Conservation (phyloP, 768 basidiomycete genomes). For the Symmetrospora coprosmae region DNA sequence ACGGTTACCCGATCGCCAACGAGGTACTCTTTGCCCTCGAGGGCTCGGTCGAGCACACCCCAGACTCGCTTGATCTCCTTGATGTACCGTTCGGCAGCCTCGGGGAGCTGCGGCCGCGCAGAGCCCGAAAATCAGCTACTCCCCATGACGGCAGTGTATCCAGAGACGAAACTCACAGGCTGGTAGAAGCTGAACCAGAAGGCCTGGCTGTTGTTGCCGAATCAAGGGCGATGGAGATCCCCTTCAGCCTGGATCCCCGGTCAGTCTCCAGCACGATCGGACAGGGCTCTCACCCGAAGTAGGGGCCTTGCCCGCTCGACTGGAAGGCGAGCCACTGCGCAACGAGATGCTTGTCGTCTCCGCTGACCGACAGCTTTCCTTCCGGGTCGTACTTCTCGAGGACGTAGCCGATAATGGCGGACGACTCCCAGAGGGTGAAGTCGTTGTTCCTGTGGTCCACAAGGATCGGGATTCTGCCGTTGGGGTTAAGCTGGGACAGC, state of each 20-base stretch:
- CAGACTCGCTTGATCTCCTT: background rate
- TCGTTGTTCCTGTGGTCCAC: conserved; percentile 1
- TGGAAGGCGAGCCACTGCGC: background rate
- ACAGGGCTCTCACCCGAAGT: too few relatives aligned
- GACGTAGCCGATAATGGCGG: background rate
- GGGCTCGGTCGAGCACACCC: background rate
- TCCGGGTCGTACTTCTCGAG: background rate
- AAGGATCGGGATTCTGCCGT: background rate
- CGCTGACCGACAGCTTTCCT: background rate
- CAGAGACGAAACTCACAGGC: background rate
- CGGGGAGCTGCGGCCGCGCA: background rate
- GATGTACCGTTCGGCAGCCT: background rate
- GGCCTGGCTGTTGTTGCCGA: too few relatives aligned
- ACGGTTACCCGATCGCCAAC: background rate
- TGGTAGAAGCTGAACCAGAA: background rate
- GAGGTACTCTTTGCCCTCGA: background rate
- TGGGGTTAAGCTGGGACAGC: background rate
- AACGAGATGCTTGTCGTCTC: background rate
- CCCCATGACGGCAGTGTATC: too few relatives aligned
- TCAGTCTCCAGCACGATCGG: background rate
- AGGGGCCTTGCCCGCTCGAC: background rate
- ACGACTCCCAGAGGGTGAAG: background rate
- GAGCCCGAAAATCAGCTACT: background rate
- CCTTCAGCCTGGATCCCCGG: background rate
- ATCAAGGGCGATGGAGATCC: background rate